Conservation (phyloP, 2,329 filamentous ascomycete genomes). For the Magnaporthales sp. region DNA sequence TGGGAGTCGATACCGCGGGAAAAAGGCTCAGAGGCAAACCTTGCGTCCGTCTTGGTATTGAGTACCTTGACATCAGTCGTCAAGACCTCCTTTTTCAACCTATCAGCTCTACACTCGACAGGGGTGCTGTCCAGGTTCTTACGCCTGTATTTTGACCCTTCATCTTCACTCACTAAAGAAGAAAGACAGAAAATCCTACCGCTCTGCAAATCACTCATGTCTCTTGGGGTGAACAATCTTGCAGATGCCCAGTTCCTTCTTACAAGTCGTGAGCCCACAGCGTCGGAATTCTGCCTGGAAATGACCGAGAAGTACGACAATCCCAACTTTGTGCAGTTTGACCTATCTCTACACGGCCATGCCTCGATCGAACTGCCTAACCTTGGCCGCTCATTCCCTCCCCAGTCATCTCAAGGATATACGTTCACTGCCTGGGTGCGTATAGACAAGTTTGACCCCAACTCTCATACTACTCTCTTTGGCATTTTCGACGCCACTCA, state of each 20-base stretch:
- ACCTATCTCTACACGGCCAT: slow-evolving; percentile 79
- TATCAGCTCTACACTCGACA: slow-evolving; percentile 62
- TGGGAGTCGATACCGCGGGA: slow-evolving; percentile 53
- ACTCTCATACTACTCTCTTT: slow-evolving; percentile 88
- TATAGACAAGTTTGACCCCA: slow-evolving; percentile 76
- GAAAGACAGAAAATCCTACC: slow-evolving; percentile 54
- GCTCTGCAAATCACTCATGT: slow-evolving; percentile 61
- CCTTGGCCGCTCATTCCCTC: slow-evolving; percentile 79
- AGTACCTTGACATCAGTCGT: slow-evolving; percentile 52
- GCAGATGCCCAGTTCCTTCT: slow-evolving; percentile 73
- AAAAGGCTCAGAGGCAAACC: slow-evolving; percentile 23
- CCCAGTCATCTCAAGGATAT: slow-evolving; percentile 71
- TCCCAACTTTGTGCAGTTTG: slow-evolving; percentile 87
- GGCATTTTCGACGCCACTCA: slow-evolving; percentile 88
- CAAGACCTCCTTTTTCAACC: slow-evolving; percentile 57
- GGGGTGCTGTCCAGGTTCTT: slow-evolving; percentile 61
- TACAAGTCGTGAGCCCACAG: slow-evolving; percentile 38
- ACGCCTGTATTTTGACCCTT: slow-evolving; percentile 46
- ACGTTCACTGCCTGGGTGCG: slow-evolving; percentile 85
- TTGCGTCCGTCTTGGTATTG: slow-evolving; percentile 55
- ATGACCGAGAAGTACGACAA: slow-evolving; percentile 67
- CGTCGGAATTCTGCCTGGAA: slow-evolving; percentile 62
- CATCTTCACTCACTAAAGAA: slow-evolving; percentile 38
- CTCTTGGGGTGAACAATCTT: slow-evolving; percentile 69
- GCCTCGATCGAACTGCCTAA: slow-evolving; percentile 83